Evolutionary conservation across 2,329 filamentous ascomycete species (phyloP), one percentile per base, ranked within the genome.

Genomic region (Aureobasidium sp.): DNA sequence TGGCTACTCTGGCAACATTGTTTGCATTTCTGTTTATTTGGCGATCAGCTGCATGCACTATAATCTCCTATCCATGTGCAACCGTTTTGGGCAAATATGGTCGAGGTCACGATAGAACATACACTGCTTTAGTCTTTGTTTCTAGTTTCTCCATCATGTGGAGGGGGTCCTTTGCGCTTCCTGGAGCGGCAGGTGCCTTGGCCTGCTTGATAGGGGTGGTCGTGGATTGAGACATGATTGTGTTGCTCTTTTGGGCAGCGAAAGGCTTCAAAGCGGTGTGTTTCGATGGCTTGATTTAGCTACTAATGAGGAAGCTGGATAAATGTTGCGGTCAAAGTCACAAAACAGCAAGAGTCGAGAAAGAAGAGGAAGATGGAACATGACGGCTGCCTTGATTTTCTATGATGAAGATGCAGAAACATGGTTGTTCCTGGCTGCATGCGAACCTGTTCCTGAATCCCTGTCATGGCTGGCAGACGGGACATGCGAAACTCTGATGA

Each of bases 1-100:
- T 73, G 5, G 71, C 69, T 20, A 72, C 70, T 29, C 70, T 67
- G 43, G 71, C 68, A 29, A 72, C 63, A 56, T 71, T 71, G 66
- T 72, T 73, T 34, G 67, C 64, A 44, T 71, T 72, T 15, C 68
- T 70, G 53, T 41, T 39, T 37, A 13, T 15, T 13, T n/a, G 10
- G 53, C 12, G n/a, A 12, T 61, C 47, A 59, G 24, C 20, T 39
- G 17, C 8, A 17, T 6, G 15, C 17, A 20, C 32, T 26, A 17
- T 3, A 6, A 13, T 7, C 41, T 27, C n/a, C 34, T 15, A 8
- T 17, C 3, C 24, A 50, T 37, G 29, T 50, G 27, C 43, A 27
- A 34, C 46, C 44, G 34, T 37, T 48, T 27, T 12, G 36, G 13
- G 15, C 15, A 32, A 12, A 5, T 15, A 29, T 26, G 17, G 17